A percentile compares a stretch with the other conserved stretches of the same genome.
Evolutionary conservation across 202 grass and related monocot species (phyloP).

Genomic region (Tripidium arundinaceum): DNA sequence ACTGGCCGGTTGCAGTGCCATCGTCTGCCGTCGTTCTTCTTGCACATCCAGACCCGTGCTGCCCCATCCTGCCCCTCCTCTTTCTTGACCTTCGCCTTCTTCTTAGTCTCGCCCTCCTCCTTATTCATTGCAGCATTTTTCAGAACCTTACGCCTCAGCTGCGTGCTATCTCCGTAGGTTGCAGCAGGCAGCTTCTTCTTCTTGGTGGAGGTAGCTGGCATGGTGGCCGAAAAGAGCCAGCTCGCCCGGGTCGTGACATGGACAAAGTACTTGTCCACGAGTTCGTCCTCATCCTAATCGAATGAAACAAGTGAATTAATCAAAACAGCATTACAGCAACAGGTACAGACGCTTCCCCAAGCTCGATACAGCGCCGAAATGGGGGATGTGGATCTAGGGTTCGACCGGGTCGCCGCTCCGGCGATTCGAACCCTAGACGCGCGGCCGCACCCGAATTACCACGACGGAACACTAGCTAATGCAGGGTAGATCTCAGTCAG

Average conservation of each 20-base stretch:
- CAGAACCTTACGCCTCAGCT: not conserved
- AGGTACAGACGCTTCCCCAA: not conserved
- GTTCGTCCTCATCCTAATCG: slow-evolving; percentile 29
- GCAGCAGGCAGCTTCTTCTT: not conserved
- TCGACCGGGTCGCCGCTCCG: not conserved
- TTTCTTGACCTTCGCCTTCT: slow-evolving; percentile 11
- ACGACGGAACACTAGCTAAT: slow-evolving; percentile 23
- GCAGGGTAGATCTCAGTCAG: not conserved
- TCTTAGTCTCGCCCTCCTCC: not conserved
- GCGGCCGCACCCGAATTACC: slow-evolving; percentile 21
- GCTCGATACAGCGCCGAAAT: not conserved
- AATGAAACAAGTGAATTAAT: not conserved
- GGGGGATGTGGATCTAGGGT: slow-evolving; percentile 37
- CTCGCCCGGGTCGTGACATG: slow-evolving; percentile 24
- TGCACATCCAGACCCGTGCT: slow-evolving; percentile 26
- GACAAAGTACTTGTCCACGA: slow-evolving; percentile 31
- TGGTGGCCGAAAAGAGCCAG: slow-evolving; percentile 35
- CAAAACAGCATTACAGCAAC: not conserved
- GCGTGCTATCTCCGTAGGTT: not conserved
- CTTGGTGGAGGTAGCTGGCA: not conserved
- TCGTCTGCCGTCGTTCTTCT: slow-evolving; percentile 63
- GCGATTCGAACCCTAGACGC: slow-evolving; percentile 25
- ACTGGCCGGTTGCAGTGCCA: slow-evolving; percentile 56
- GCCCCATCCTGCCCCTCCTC: not conserved
- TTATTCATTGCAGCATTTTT: not conserved